Evolutionary conservation across 805 yeast species (phyloP), one percentile per base, ranked within the genome.

Genomic region (Hanseniaspora singularis): DNA sequence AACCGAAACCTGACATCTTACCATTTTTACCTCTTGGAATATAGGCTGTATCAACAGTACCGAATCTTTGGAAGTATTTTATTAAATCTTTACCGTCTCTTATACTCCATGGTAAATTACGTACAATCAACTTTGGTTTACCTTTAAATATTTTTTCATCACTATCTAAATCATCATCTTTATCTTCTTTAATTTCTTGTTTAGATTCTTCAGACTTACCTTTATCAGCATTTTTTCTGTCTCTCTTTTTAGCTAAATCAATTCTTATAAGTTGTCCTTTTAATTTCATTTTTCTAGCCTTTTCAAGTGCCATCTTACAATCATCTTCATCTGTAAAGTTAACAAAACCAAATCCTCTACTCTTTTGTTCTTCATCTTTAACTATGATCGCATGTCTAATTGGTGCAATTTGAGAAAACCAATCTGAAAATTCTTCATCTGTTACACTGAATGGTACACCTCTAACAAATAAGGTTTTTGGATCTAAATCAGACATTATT

Each of bases 91-190:
- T 76, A 4, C 94, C 80, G 51, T 80, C 77, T 59, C 89, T 77
- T 38, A 92, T 79, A 14, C 95, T 80, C 98, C 98, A 92, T 11
- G 98, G 98, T 63, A 92, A 73, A 61, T 92, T 92, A 59, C 98
- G 74, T 32, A 92, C 71, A 54, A 92, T 87, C 50, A 92, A 67
- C 55, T 95, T 76, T 2, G 97, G 88, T 54, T 81, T 76, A 62
- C 95, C 79, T 58, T 81, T 81, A 54, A 60, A 44, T 24, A 24
- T 38, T 14, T 39, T 36, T 19, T 16, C 33, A 22, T 39, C 42
- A 24, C 54, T 44, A 16, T 79, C 84, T n/a, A 73, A 70, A 18
- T 68, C 70, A 40, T 66, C 66, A 27, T 52, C 51, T 30, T 31
- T 40, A 42, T 38, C 36, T 45, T 44, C 42, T 22, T 42, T 46